phyloP scores from a whole-genome alignment of 164 flowering plant species.

The Magnolia changhungtana region DNA sequence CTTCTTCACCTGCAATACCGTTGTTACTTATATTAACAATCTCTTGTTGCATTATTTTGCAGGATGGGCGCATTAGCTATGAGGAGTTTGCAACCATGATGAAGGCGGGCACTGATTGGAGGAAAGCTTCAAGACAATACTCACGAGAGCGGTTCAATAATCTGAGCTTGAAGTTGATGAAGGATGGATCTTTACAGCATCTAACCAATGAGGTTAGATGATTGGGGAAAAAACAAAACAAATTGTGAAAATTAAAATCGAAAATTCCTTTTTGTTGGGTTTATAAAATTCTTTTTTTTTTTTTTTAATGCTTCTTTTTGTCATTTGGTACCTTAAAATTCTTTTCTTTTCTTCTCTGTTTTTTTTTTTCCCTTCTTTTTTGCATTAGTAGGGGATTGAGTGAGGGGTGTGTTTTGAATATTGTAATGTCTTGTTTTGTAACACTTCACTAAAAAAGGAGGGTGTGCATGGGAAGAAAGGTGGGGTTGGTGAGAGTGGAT shows the following conservation, averaged over 20 bases:
- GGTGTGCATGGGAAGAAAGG: neutral
- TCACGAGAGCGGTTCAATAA: constrained; percentile 77
- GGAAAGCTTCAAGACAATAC: constrained; percentile 84
- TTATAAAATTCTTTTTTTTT: constrained; percentile 6
- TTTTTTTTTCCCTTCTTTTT: neutral
- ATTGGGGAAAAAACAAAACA: neutral
- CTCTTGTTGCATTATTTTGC: constrained; percentile 12
- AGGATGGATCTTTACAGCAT: constrained; percentile 55
- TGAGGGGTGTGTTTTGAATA: neutral
- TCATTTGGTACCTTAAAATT: neutral
- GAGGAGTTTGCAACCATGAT: constrained; percentile 79
- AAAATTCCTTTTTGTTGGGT: constrained; percentile 4
- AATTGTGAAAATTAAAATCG: neutral
- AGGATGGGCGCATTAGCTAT: constrained; percentile 85
- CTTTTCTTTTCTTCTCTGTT: neutral
- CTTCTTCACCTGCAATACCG: neutral
- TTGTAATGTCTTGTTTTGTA: neutral
- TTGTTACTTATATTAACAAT: neutral
- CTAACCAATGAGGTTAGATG: constrained; percentile 30
- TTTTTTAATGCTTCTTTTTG: too few species aligned
- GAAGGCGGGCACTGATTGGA: constrained; percentile 94
- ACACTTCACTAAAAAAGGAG: neutral
- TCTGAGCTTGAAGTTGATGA: constrained; percentile 63
- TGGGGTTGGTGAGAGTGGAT: neutral
- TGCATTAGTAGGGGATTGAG: neutral